phyloP scores from a whole-genome alignment of 2,329 filamentous ascomycete species.

The Fusarium tanahbumbuense region DNA sequence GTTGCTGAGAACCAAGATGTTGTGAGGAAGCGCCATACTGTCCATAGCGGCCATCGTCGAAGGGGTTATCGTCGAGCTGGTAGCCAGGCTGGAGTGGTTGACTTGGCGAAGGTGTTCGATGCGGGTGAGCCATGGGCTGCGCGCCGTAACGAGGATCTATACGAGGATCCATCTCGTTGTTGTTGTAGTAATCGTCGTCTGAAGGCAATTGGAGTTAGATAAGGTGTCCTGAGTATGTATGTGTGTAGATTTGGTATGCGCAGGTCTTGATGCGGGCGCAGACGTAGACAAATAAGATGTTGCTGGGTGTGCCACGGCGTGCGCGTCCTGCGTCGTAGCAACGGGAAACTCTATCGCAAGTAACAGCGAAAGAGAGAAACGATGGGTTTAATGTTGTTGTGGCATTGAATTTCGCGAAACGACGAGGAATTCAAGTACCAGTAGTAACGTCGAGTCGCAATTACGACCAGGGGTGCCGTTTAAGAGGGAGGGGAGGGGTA shows the following conservation, averaged over 20 bases:
- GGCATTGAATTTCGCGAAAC: neutral
- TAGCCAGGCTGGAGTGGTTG: conserved; percentile 80
- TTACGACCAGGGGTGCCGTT: conserved; percentile 35
- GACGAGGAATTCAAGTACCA: conserved; percentile 3
- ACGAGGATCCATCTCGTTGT: conserved; percentile 62
- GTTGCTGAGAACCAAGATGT: conserved; percentile 39
- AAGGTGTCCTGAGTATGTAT: conserved; percentile 5
- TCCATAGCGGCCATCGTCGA: conserved; percentile 78
- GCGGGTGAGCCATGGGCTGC: conserved; percentile 39
- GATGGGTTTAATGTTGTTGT: neutral
- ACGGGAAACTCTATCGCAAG: conserved; percentile 15
- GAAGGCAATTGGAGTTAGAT: conserved; percentile 39
- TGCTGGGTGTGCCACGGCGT: conserved; percentile 28
- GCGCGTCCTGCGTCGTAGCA: conserved; percentile 23
- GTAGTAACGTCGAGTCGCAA: conserved; percentile 15
- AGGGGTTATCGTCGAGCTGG: conserved; percentile 79
- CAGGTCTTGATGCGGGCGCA: conserved; percentile 7
- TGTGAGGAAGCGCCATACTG: conserved; percentile 46
- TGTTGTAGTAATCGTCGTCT: conserved; percentile 72
- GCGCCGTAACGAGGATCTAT: conserved; percentile 60
- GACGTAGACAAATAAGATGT: conserved; percentile 13
- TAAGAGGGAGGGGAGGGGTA: conserved; percentile 42
- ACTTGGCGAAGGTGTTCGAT: conserved; percentile 79
- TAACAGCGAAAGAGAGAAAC: neutral
- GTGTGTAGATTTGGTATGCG: conserved; percentile 15